Conservation (phyloP, 1,139 yeast genomes). For the Geotrichum restrictum region DNA sequence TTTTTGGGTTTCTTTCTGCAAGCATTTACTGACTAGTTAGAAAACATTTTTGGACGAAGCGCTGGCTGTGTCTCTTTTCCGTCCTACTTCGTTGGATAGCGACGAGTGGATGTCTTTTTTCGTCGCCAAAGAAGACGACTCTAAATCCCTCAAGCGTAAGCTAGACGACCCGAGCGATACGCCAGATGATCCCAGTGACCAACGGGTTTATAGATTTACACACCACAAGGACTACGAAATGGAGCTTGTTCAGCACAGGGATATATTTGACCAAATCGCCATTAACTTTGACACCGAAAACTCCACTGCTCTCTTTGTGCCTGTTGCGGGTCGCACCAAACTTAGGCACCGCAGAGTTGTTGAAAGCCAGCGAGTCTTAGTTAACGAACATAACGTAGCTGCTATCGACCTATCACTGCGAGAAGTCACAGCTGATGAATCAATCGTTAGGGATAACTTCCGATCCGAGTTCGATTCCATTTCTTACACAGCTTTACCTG, state of each 20-base stretch:
- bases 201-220: constrained; percentile 51
- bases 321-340: constrained; percentile 72
- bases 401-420: constrained; percentile 59
- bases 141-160: constrained; percentile 29
- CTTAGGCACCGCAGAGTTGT: constrained; percentile 78
- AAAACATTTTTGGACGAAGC: constrained; percentile 45
- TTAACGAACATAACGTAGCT: constrained; percentile 46
- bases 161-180: constrained; percentile 34
- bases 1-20: background rate
- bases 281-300: constrained; percentile 52
- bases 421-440: constrained; percentile 70
- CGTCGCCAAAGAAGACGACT: constrained; percentile 46
- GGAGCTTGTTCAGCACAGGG: constrained; percentile 50
- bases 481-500: constrained; percentile 27
- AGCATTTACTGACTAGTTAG: constrained; percentile 30
- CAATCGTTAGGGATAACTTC: constrained; percentile 59
- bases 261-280: constrained; percentile 54
- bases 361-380: constrained; percentile 48
- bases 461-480: constrained; percentile 76
- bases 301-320: constrained; percentile 69
- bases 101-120: constrained; percentile 84
- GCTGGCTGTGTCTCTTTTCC: constrained; percentile 63
- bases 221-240: constrained; percentile 80
- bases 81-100: constrained; percentile 67
- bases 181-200: constrained; percentile 42